Conservation (phyloP, 805 yeast species). For the Tetrapisispora namnaoensis region DNA sequence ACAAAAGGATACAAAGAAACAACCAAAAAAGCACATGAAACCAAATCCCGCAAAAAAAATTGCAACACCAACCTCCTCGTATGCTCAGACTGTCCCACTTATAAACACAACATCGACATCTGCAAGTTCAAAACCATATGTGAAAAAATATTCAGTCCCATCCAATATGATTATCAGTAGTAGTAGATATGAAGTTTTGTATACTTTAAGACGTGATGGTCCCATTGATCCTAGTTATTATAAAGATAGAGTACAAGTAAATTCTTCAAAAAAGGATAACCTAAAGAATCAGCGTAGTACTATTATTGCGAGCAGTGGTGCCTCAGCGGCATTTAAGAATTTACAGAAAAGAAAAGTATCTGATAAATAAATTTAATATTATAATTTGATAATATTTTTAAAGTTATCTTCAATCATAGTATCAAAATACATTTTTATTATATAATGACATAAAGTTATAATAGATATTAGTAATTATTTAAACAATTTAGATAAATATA, state of each 20-base stretch:
- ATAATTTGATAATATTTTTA: no score
- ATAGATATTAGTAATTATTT: not conserved
- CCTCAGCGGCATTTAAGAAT: conserved; percentile 28
- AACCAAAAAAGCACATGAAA: no score
- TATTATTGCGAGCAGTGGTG: conserved; percentile 26
- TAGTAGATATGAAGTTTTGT: conserved; percentile 27
- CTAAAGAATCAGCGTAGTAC: not conserved
- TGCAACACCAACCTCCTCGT: not conserved
- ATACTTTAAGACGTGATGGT: conserved; percentile 4
- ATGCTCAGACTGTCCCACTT: conserved; percentile 3
- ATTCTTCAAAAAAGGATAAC: not conserved
- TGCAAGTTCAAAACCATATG: not conserved
- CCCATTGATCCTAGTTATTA: conserved; percentile 4
- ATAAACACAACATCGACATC: not conserved
- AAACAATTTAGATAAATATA: no score
- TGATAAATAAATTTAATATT: not conserved
- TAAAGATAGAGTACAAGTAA: not conserved
- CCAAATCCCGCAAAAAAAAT: not conserved
- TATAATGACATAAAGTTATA: not conserved
- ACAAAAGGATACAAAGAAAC: not conserved
- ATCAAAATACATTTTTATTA: not conserved
- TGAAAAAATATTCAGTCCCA: conserved; percentile 17
- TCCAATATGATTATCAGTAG: conserved; percentile 27
- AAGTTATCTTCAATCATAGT: no score
- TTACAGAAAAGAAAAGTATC: conserved; percentile 8